Evolutionary conservation across 1,284 basidiomycete species (phyloP).

Genomic region (Coriolopsis trogii): DNA sequence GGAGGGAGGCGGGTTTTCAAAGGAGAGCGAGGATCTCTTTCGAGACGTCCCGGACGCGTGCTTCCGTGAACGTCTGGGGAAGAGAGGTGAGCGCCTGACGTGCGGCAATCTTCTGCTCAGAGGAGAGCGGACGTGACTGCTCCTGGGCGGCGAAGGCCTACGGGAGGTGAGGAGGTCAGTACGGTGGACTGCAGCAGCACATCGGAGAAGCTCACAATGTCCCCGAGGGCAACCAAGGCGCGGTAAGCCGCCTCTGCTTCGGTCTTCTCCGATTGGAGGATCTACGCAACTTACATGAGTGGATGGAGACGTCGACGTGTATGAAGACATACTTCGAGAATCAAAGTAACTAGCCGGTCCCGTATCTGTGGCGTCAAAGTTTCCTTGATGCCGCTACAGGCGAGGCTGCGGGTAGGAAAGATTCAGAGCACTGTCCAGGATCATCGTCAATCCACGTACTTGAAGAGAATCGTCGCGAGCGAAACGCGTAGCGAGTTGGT

Average conservation of each 20-base stretch:
- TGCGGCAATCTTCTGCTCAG: constrained; percentile 44
- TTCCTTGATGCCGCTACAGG: constrained; percentile 54
- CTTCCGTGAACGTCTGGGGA: constrained; percentile 53
- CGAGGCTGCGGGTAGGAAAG: constrained; percentile 48
- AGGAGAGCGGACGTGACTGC: constrained; percentile 38
- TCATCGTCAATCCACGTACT: constrained; percentile 53
- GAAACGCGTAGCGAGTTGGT: constrained; percentile 76
- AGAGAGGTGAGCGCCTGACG: constrained; percentile 43
- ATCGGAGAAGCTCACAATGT: constrained; percentile 45
- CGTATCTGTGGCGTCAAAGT: constrained; percentile 39
- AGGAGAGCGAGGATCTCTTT: constrained; percentile 47
- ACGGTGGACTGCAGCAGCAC: not conserved
- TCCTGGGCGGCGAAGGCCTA: constrained; percentile 54
- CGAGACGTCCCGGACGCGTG: constrained; percentile 54
- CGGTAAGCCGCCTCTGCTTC: constrained; percentile 90
- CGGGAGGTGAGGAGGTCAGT: not conserved
- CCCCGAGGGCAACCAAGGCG: constrained; percentile 85
- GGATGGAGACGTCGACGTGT: constrained; percentile 16
- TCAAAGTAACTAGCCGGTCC: constrained; percentile 45
- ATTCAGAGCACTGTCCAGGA: not conserved
- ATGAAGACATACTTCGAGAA: constrained; percentile 44
- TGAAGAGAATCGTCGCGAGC: constrained; percentile 78
- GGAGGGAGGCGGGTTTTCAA: constrained; percentile 2
- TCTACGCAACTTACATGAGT: constrained; percentile 37
- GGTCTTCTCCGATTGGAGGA: constrained; percentile 65